phyloP scores from a whole-genome alignment of 2,329 filamentous ascomycete genomes.

The Pseudopyricularia javanii region DNA sequence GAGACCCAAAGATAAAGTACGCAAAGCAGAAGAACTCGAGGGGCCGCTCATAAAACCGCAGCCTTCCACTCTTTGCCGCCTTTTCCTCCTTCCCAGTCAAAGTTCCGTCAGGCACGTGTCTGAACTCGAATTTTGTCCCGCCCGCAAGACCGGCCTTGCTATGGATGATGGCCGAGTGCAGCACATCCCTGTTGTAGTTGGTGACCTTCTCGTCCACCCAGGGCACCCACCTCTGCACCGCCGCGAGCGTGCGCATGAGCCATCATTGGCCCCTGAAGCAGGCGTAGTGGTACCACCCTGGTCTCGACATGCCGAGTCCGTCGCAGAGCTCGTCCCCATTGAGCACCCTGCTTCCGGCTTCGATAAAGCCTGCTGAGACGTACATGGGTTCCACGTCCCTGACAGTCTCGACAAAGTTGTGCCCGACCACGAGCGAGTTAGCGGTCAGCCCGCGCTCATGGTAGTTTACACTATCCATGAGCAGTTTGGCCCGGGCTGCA shows the following conservation, averaged over 20 bases:
- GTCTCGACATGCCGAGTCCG: constrained; percentile 18
- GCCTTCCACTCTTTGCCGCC: not conserved
- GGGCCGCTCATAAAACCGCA: not conserved
- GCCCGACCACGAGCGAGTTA: constrained; percentile 19
- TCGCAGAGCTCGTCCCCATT: constrained; percentile 25
- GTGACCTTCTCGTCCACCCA: not conserved
- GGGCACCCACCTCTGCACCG: constrained; percentile 12
- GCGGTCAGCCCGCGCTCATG: constrained; percentile 20
- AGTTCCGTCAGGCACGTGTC: constrained; percentile 1
- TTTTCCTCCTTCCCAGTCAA: not conserved
- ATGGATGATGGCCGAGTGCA: constrained; percentile 2
- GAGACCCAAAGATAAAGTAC: not conserved
- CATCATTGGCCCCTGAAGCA: constrained; percentile 19
- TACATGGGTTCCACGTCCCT: constrained; percentile 21
- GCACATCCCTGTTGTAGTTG: not conserved
- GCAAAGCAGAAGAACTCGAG: not conserved
- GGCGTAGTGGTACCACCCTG: constrained; percentile 14
- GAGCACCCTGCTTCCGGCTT: constrained; percentile 22
- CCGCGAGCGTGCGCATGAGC: constrained; percentile 15
- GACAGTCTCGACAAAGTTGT: constrained; percentile 25
- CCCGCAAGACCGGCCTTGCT: constrained; percentile 2
- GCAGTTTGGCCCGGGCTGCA: constrained; percentile 13
- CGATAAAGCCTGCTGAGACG: constrained; percentile 20
- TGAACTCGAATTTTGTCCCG: constrained; percentile 2
- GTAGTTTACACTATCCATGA: constrained; percentile 19